These are phyloP conservation scores for Leersia perrieri DNA, from an alignment of 176 grass and related monocot species.

Conservation along the genomic window DNA sequence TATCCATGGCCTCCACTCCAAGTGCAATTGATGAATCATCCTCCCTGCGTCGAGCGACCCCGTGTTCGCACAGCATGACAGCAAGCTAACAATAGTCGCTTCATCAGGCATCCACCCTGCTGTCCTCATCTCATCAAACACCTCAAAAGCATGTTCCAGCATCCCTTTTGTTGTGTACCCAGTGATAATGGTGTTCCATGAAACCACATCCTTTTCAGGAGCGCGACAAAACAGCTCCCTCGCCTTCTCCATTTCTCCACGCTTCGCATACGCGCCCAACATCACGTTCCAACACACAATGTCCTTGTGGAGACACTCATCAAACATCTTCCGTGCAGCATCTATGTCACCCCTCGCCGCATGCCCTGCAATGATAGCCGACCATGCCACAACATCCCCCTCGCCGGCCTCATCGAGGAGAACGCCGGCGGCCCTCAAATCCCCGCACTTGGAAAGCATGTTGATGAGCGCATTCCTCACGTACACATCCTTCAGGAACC, in stretches of 20 bases:
- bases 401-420: slow-evolving; percentile 25
- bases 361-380: slow-evolving; percentile 17
- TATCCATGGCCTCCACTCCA: not conserved
- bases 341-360: slow-evolving; percentile 32
- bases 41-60: slow-evolving; percentile 36
- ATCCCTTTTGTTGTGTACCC: slow-evolving; percentile 9
- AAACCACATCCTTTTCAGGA: slow-evolving; percentile 33
- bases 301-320: slow-evolving; percentile 33
- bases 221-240: slow-evolving; percentile 36
- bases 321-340: slow-evolving; percentile 39
- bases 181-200: slow-evolving; percentile 42
- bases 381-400: slow-evolving; percentile 34
- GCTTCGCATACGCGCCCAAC: slow-evolving; percentile 31
- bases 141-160: slow-evolving; percentile 31
- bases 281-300: slow-evolving; percentile 54
- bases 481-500: slow-evolving; percentile 25
- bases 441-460: slow-evolving; percentile 39
- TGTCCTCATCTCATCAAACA: slow-evolving; percentile 34
- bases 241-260: slow-evolving; percentile 41
- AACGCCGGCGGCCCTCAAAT: slow-evolving; percentile 12
- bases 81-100: slow-evolving; percentile 43
- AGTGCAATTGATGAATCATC: slow-evolving; percentile 36
- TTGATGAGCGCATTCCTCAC: slow-evolving; percentile 50
- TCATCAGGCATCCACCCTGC: slow-evolving; percentile 40
- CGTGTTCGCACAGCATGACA: slow-evolving; percentile 24